Conservation (phyloP, 352 stramenopile species). For the Discostella stelligera region DNA sequence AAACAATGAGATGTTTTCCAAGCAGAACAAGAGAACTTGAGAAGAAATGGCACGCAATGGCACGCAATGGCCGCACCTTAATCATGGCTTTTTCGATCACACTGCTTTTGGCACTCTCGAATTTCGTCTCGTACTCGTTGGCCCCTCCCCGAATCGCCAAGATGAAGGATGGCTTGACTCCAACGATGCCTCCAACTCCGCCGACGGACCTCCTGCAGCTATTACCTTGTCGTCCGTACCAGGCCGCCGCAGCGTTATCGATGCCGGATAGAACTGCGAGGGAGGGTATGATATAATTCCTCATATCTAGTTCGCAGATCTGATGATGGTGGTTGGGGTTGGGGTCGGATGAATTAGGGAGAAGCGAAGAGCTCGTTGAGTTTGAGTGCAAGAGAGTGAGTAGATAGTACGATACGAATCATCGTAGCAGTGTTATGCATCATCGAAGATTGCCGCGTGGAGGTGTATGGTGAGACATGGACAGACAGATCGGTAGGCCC, state of each 20-base stretch:
- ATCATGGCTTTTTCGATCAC: slow-evolving; percentile 43
- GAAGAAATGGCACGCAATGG: not conserved
- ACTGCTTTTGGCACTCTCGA: slow-evolving; percentile 41
- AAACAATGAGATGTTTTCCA: too few species aligned
- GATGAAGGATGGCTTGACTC: slow-evolving; percentile 31
- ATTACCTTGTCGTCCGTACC: slow-evolving; percentile 6
- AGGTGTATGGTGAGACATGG: too few species aligned
- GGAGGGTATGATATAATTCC: slow-evolving; percentile 16
- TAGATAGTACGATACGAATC: too few species aligned
- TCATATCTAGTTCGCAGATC: slow-evolving; percentile 17
- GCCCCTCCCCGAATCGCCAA: slow-evolving; percentile 42
- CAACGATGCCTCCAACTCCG: not conserved
- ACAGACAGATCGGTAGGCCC: too few species aligned
- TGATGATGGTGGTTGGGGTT: too few species aligned
- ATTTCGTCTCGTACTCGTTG: slow-evolving; percentile 46
- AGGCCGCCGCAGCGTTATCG: slow-evolving; percentile 7
- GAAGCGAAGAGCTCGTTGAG: too few species aligned
- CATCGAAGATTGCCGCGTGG: too few species aligned
- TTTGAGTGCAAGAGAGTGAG: too few species aligned
- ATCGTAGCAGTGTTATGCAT: too few species aligned
- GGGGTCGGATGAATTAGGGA: too few species aligned
- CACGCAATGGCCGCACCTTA: slow-evolving; percentile 50
- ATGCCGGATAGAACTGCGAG: slow-evolving; percentile 22
- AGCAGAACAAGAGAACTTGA: not conserved
- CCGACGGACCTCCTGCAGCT: not conserved